These are phyloP conservation scores for Elsinoe necatrix DNA, from an alignment of 2,329 filamentous ascomycete species.

Conservation along the genomic window DNA sequence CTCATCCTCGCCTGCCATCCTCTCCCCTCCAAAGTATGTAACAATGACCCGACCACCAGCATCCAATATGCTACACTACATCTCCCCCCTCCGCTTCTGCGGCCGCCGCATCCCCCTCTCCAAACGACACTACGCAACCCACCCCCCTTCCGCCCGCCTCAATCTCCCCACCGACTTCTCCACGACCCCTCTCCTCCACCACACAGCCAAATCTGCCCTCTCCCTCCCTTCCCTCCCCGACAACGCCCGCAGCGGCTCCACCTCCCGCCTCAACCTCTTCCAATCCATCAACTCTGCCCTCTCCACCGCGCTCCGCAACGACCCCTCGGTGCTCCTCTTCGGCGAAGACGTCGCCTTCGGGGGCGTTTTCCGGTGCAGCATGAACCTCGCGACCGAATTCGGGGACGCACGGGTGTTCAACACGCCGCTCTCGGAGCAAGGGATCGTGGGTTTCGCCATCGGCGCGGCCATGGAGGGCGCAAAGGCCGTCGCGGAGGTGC, in stretches of 20 bases:
- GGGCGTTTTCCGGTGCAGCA: conserved; percentile 89
- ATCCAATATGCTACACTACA: neutral
- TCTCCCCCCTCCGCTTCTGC: conserved; percentile 8
- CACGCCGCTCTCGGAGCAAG: conserved; percentile 87
- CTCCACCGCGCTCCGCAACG: conserved; percentile 68
- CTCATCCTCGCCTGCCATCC: neutral
- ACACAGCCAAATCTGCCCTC: conserved; percentile 65
- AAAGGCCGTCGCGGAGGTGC: conserved; percentile 87
- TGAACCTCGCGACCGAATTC: conserved; percentile 81
- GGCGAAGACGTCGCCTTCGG: conserved; percentile 97
- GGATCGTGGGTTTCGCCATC: conserved; percentile 87
- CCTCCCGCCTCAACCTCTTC: conserved; percentile 86
- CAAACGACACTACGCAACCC: conserved; percentile 40
- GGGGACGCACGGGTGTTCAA: conserved; percentile 90
- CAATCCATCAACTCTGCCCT: conserved; percentile 89
- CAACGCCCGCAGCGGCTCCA: conserved; percentile 38
- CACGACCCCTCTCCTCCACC: conserved; percentile 70
- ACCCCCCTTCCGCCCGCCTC: conserved; percentile 49
- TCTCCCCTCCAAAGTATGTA: neutral
- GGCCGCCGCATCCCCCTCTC: conserved; percentile 11
- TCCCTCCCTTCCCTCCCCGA: conserved; percentile 60
- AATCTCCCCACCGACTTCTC: conserved; percentile 86
- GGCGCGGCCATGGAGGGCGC: conserved; percentile 85
- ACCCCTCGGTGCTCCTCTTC: conserved; percentile 83
- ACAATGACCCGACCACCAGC: neutral